phyloP scores from a whole-genome alignment of 345 rosid genomes.

The Lepidium didymum region DNA sequence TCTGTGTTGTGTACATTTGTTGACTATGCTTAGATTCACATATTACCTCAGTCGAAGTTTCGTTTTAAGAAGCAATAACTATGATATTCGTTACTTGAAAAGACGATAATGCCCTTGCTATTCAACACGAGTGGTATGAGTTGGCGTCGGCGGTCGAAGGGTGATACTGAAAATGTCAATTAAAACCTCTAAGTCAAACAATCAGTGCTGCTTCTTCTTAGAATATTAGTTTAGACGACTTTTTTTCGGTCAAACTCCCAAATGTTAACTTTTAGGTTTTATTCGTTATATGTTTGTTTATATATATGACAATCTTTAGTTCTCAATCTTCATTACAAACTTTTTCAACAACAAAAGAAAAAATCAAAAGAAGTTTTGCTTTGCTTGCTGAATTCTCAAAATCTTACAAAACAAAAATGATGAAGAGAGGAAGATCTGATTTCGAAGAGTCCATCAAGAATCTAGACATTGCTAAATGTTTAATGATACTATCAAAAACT shows the following conservation, averaged over 20 bases:
- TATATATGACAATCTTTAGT: neutral
- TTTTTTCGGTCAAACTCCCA: constrained; percentile 8
- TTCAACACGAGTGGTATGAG: neutral
- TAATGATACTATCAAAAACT: constrained; percentile 39
- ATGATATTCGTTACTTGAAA: neutral
- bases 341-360: neutral
- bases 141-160: neutral
- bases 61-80: neutral
- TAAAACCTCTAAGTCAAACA: constrained; percentile 17
- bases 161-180: constrained; percentile 14
- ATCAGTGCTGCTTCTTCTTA: constrained; percentile 15
- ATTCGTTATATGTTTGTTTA: neutral
- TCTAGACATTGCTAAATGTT: constrained; percentile 41
- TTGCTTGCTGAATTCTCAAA: constrained; percentile 1
- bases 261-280: constrained; percentile 15
- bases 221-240: constrained; percentile 26
- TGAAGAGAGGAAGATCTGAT: constrained; percentile 45
- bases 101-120: constrained; percentile 4
- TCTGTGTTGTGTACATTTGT: constrained; percentile 2
- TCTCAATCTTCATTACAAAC: constrained; percentile 17
- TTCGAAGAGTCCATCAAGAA: constrained; percentile 29
- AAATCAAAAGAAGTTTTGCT: neutral
- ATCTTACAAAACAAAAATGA: constrained; percentile 9
- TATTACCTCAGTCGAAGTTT: neutral
- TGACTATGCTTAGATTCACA: constrained; percentile 13